These are phyloP conservation scores for Aspergillaceae sp. DNA, from an alignment of 2,329 filamentous ascomycete species.

Conservation along the genomic window DNA sequence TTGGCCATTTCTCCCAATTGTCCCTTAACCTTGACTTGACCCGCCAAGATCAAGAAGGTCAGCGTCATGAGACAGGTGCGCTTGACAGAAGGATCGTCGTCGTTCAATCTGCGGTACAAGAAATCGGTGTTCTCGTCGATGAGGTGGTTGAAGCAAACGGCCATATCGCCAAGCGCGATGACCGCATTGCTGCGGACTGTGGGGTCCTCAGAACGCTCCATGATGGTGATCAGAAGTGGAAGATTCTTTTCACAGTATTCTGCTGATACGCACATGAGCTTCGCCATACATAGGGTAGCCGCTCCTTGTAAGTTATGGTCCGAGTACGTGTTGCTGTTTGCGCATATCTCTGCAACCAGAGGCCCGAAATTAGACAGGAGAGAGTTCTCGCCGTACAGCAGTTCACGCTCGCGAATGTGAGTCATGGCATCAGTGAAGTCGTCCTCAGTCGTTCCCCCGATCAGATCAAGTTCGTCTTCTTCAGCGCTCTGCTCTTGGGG, in stretches of 20 bases:
- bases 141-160: slow-evolving; percentile 97
- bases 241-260: slow-evolving; percentile 95
- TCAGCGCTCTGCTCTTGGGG: slow-evolving; percentile 51
- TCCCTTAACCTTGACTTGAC: slow-evolving; percentile 98
- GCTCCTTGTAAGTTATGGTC: slow-evolving; percentile 87
- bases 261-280: slow-evolving; percentile 95
- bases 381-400: slow-evolving; percentile 73
- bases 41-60: slow-evolving; percentile 92
- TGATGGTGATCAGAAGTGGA: slow-evolving; percentile 90
- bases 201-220: slow-evolving; percentile 86
- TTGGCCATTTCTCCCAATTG: slow-evolving; percentile 99
- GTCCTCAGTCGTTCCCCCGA: slow-evolving; percentile 91
- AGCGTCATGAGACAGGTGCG: slow-evolving; percentile 96
- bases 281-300: slow-evolving; percentile 87
- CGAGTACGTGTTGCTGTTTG: slow-evolving; percentile 85
- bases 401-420: slow-evolving; percentile 74
- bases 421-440: slow-evolving; percentile 83
- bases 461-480: slow-evolving; percentile 86
- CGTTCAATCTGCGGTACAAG: slow-evolving; percentile 84
- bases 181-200: slow-evolving; percentile 94
- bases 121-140: slow-evolving; percentile 99
- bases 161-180: slow-evolving; percentile 96
- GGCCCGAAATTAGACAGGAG: slow-evolving; percentile 86
- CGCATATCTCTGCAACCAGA: slow-evolving; percentile 85
- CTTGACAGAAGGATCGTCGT: slow-evolving; percentile 82